Conservation (phyloP, 2,329 filamentous ascomycete species). For the Paraphaeosphaeria sporulosa region DNA sequence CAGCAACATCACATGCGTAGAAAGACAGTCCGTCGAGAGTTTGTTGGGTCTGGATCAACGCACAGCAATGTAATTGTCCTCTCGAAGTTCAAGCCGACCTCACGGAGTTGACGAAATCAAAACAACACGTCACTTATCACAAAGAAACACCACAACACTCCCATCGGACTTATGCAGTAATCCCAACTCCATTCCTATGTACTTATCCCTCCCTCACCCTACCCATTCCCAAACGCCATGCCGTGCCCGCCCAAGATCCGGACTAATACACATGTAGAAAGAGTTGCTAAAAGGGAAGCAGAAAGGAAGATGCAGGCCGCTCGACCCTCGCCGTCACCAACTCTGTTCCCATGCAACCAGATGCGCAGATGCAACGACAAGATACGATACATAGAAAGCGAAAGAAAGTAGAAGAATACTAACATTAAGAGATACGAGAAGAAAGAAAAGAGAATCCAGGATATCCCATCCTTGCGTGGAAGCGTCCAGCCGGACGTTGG, state of each 20-base stretch:
- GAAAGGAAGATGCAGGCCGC: constrained; percentile 10
- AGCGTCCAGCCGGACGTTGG: too few relatives aligned
- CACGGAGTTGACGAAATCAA: too few relatives aligned
- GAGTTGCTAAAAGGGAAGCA: constrained; percentile 3
- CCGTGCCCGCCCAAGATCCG: constrained; percentile 1
- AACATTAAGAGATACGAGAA: not conserved
- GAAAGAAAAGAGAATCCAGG: not conserved
- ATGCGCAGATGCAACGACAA: constrained; percentile 6
- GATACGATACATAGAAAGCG: constrained; percentile 8
- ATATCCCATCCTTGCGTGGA: not conserved
- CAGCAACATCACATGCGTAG: too few relatives aligned
- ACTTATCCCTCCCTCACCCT: not conserved
- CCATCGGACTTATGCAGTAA: not conserved
- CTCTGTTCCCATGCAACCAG: constrained; percentile 9
- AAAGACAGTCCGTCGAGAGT: too few relatives aligned
- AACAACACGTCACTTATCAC: not conserved
- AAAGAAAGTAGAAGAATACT: not conserved
- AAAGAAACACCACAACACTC: too few relatives aligned
- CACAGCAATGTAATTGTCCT: too few relatives aligned
- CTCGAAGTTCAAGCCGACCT: too few relatives aligned
- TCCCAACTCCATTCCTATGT: not conserved
- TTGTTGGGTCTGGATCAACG: too few relatives aligned
- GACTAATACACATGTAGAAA: constrained; percentile 13
- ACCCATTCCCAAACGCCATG: not conserved
- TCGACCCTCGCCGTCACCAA: not conserved